These are phyloP conservation scores for Allantophomopsis lycopodina DNA, from an alignment of 2,329 filamentous ascomycete genomes.

Conservation along the genomic window DNA sequence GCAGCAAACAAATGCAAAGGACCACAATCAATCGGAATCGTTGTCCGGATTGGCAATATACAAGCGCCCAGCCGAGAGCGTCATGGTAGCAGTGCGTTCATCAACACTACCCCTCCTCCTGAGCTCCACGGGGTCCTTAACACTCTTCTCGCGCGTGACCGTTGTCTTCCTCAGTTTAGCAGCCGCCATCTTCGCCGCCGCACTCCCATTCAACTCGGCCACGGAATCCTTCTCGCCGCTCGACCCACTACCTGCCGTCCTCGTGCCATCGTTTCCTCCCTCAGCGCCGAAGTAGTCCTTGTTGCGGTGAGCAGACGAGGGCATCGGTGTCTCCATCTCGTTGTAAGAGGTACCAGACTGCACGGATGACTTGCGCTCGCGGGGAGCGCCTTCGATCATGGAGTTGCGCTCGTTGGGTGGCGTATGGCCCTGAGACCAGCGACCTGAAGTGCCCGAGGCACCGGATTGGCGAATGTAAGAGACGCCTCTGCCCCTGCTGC, in stretches of 20 bases:
- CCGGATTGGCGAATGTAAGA: slow-evolving; percentile 23
- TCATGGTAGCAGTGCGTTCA: slow-evolving; percentile 51
- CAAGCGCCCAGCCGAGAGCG: slow-evolving; percentile 46
- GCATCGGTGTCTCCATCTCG: slow-evolving; percentile 9
- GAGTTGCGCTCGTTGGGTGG: slow-evolving; percentile 23
- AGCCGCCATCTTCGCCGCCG: slow-evolving; percentile 35
- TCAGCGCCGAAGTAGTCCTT: slow-evolving; percentile 13
- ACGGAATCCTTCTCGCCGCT: slow-evolving; percentile 41
- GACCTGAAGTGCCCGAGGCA: slow-evolving; percentile 16
- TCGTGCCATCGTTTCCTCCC: slow-evolving; percentile 10
- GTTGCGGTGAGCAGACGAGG: slow-evolving; percentile 3
- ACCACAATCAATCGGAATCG: slow-evolving; percentile 14
- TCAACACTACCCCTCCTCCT: slow-evolving; percentile 70
- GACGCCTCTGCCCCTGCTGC: slow-evolving; percentile 22
- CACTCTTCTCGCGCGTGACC: slow-evolving; percentile 49
- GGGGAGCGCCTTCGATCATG: slow-evolving; percentile 7
- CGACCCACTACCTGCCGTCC: slow-evolving; percentile 16
- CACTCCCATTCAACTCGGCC: slow-evolving; percentile 30
- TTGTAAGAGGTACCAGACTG: not conserved
- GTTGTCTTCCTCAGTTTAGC: slow-evolving; percentile 44
- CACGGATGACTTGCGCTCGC: not conserved
- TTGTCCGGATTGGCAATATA: slow-evolving; percentile 76
- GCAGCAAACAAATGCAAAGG: not conserved
- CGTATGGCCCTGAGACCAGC: slow-evolving; percentile 27
- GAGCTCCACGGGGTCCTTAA: slow-evolving; percentile 58